Percentiles rank a stretch among this genome's conserved stretches.
Conservation (phyloP, 2,329 filamentous ascomycete genomes). For the Nothophoma quercina region DNA sequence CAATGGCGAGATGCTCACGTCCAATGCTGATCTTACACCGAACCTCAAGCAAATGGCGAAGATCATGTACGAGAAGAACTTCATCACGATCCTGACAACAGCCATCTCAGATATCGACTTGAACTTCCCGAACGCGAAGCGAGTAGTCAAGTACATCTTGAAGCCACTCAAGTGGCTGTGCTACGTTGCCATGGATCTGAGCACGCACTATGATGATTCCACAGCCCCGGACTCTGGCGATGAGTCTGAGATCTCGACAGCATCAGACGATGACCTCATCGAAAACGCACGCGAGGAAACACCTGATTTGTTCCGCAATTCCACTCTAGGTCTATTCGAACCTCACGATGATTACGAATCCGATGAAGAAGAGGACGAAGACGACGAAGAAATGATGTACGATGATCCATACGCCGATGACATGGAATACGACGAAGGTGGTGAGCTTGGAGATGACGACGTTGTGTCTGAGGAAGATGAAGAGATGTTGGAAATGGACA, state of each 20-base stretch:
- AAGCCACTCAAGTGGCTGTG: conserved; percentile 88
- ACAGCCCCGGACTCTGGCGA: conserved; percentile 69
- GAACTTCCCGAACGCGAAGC: conserved; percentile 90
- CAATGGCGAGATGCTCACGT: conserved; percentile 47
- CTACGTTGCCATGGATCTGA: conserved; percentile 84
- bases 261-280: conserved; percentile 85
- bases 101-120: conserved; percentile 96
- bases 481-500: conserved; percentile 80
- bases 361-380: conserved; percentile 66
- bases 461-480: conserved; percentile 91
- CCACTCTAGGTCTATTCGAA: conserved; percentile 93
- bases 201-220: conserved; percentile 79
- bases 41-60: conserved; percentile 87
- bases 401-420: conserved; percentile 88
- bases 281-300: conserved; percentile 81
- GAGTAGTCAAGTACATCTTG: conserved; percentile 95
- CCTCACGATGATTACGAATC: conserved; percentile 82
- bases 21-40: conserved; percentile 45
- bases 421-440: conserved; percentile 83
- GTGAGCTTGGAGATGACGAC: conserved; percentile 70
- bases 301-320: conserved; percentile 95
- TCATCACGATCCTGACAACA: conserved; percentile 83
- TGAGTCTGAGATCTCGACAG: conserved; percentile 90
- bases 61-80: conserved; percentile 98
- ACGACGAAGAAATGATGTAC: conserved; percentile 78